A percentile compares a stretch with the other conserved stretches of the same genome.
Evolutionary conservation across 208 protist species (phyloP).

Genomic region (Acanthamoeba sp.): DNA sequence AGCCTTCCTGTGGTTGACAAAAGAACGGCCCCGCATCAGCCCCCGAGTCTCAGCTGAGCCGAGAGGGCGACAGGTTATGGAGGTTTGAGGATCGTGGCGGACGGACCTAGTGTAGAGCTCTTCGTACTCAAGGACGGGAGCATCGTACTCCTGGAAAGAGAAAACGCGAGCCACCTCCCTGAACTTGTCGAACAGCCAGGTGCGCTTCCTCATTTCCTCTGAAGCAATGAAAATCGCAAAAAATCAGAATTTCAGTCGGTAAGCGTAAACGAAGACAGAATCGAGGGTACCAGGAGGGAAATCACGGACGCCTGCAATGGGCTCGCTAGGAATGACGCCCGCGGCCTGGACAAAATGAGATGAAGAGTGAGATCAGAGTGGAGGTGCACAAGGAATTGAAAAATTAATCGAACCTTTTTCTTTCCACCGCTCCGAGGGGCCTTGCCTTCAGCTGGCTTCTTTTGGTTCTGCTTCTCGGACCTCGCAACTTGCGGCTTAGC

Average conservation of each 20-base stretch:
- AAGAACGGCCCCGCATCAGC: no score
- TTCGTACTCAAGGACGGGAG: constrained; percentile 92
- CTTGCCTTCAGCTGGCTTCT: not conserved
- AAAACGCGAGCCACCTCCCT: constrained; percentile 90
- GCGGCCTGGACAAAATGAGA: not conserved
- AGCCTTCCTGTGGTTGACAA: constrained; percentile 90
- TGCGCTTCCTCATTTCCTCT: constrained; percentile 94
- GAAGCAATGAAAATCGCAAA: not conserved
- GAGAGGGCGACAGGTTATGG: not conserved
- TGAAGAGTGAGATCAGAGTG: not conserved
- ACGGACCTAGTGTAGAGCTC: constrained; percentile 77
- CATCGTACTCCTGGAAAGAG: constrained; percentile 97
- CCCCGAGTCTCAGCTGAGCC: no score
- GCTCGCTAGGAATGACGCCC: constrained; percentile 91
- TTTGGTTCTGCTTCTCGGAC: not conserved
- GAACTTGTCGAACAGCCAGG: constrained; percentile 95
- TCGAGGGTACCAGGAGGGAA: constrained; percentile 90
- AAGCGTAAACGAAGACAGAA: not conserved
- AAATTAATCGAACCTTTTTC: not conserved
- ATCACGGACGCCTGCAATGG: constrained; percentile 95
- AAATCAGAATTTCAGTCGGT: not conserved
- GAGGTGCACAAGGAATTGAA: not conserved
- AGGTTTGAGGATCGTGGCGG: not conserved
- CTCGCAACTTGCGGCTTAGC: not conserved
- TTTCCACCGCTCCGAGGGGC: not conserved